Evolutionary conservation across 2,329 filamentous ascomycete genomes (phyloP).

Genomic region (Lecanicillium sp.): DNA sequence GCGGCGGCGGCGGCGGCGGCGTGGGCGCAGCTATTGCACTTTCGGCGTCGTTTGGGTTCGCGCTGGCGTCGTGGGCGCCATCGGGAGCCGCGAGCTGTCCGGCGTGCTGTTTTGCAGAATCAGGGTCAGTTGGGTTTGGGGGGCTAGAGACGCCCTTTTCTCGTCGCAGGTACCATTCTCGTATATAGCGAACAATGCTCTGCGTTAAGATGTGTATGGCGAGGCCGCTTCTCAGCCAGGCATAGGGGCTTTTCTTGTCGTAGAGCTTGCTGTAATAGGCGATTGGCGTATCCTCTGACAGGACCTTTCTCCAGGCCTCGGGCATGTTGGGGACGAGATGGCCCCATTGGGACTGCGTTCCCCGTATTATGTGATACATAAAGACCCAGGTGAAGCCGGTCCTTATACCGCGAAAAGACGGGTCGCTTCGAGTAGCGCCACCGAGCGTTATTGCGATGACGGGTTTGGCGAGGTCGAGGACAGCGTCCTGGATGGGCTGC

Average conservation of each 20-base stretch:
- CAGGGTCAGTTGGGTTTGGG: constrained; percentile 51
- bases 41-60: neutral
- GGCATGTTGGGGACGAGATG: constrained; percentile 41
- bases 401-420: constrained; percentile 64
- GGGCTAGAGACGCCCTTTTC: constrained; percentile 47
- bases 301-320: constrained; percentile 31
- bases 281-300: constrained; percentile 28
- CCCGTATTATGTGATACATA: constrained; percentile 45
- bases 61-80: constrained; percentile 19
- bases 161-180: constrained; percentile 60
- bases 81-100: constrained; percentile 28
- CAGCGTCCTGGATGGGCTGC: constrained; percentile 80
- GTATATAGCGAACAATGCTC: constrained; percentile 63
- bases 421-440: constrained; percentile 62
- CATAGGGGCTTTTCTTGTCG: constrained; percentile 54
- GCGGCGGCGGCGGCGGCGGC: constrained; percentile 25
- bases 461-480: constrained; percentile 84
- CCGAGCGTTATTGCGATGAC: constrained; percentile 89
- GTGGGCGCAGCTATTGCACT: neutral
- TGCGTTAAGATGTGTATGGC: constrained; percentile 72
- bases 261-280: constrained; percentile 44
- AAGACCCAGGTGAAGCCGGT: constrained; percentile 65
- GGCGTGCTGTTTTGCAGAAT: constrained; percentile 49
- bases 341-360: constrained; percentile 43
- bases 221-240: constrained; percentile 62